Conservation (phyloP, 352 stramenopile species). For the Saprolegnia diclina region DNA sequence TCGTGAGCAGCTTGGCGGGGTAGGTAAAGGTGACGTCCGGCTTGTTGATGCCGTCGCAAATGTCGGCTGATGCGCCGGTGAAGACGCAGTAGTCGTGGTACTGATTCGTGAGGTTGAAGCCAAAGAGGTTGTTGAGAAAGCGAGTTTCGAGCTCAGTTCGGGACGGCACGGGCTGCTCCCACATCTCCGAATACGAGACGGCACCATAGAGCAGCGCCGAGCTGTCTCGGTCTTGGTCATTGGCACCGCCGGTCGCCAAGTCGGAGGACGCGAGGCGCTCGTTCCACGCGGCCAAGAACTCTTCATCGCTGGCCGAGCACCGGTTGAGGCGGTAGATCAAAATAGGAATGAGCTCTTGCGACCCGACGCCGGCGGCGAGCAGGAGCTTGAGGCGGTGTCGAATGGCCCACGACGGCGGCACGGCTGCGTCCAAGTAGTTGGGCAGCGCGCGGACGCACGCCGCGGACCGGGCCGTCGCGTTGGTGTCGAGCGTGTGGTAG, state of each 20-base stretch:
- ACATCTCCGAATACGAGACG: slow-evolving; percentile 34
- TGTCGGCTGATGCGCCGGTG: too few relatives aligned
- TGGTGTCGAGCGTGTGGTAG: slow-evolving; percentile 30
- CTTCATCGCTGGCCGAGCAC: slow-evolving; percentile 31
- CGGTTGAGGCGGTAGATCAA: slow-evolving; percentile 35
- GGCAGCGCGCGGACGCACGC: slow-evolving; percentile 30
- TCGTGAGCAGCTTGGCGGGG: too few relatives aligned
- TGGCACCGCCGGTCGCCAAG: slow-evolving; percentile 4
- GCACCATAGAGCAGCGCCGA: slow-evolving; percentile 38
- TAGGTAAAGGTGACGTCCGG: too few relatives aligned
- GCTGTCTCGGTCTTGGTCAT: slow-evolving; percentile 12
- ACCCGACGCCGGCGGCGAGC: slow-evolving; percentile 19
- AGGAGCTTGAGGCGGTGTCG: slow-evolving; percentile 30
- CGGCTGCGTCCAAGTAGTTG: neutral
- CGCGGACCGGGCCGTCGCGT: slow-evolving; percentile 35
- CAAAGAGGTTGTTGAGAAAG: too few relatives aligned
- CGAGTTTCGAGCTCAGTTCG: too few relatives aligned
- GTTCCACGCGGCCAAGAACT: slow-evolving; percentile 36
- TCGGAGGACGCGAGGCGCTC: slow-evolving; percentile 12
- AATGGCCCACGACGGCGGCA: slow-evolving; percentile 44
- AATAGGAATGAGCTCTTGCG: slow-evolving; percentile 32
- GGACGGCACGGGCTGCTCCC: slow-evolving; percentile 29
- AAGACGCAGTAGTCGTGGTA: too few relatives aligned
- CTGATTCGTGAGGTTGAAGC: too few relatives aligned
- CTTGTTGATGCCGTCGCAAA: too few relatives aligned